A percentile compares a stretch with the other conserved stretches of the same genome.
phyloP scores from a whole-genome alignment of 768 basidiomycete genomes.

The Rhodotorula sphaerocarpa region DNA sequence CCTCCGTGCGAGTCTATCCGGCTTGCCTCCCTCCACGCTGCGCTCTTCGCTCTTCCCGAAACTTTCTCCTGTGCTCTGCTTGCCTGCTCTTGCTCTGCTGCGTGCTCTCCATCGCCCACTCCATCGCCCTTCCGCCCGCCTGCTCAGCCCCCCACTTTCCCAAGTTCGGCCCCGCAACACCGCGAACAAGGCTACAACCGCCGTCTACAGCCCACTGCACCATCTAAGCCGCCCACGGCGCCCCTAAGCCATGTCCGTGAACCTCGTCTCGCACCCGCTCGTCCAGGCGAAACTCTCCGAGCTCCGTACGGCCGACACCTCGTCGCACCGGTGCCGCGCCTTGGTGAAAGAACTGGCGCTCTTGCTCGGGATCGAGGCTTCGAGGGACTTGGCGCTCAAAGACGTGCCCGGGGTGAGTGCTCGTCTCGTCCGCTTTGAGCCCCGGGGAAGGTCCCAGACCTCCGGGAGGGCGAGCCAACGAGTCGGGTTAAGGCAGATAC shows the following conservation, averaged over 20 bases:
- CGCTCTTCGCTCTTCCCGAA: background rate
- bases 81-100: background rate
- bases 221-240: too few relatives aligned
- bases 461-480: too few relatives aligned
- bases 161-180: too few relatives aligned
- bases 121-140: background rate
- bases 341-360: slow-evolving; percentile 54
- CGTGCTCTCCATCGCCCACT: background rate
- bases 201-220: too few relatives aligned
- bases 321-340: slow-evolving; percentile 26
- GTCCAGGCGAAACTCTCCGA: slow-evolving; percentile 31
- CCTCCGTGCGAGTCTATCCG: background rate
- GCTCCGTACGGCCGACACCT: slow-evolving; percentile 25
- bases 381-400: slow-evolving; percentile 57
- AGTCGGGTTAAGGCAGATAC: too few relatives aligned
- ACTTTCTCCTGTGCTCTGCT: background rate
- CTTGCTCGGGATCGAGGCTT: slow-evolving; percentile 76
- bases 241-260: slow-evolving; percentile 12
- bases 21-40: too few relatives aligned
- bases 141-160: background rate
- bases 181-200: too few relatives aligned
- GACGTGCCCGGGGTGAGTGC: slow-evolving; percentile 57
- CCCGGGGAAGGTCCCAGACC: background rate
- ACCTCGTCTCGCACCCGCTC: slow-evolving; percentile 22
- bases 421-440: background rate